phyloP scores from a whole-genome alignment of 306 rosid species.

The Lagenaria siceraria region DNA sequence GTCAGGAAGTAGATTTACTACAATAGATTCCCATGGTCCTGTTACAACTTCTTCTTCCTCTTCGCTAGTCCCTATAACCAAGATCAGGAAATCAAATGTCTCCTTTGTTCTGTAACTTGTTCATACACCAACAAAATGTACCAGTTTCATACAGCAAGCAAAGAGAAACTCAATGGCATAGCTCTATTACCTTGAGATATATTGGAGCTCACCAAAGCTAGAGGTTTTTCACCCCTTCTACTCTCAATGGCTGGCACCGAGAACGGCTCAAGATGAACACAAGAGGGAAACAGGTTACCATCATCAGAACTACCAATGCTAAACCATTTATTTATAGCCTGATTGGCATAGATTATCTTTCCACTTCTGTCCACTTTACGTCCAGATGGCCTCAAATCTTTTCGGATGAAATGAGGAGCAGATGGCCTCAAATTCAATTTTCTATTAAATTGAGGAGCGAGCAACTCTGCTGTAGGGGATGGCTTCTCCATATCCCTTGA shows the following conservation, averaged over 20 bases:
- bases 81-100: background rate
- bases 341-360: constrained; percentile 7
- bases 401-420: background rate
- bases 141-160: background rate
- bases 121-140: background rate
- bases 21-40: constrained; percentile 18
- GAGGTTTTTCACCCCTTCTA: constrained; percentile 13
- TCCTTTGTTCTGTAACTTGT: no score
- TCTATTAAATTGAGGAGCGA: constrained; percentile 16
- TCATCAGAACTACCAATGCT: constrained; percentile 18
- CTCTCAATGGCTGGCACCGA: constrained; percentile 3
- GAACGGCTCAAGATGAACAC: constrained; percentile 16
- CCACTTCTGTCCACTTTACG: background rate
- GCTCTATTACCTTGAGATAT: constrained; percentile 10
- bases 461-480: constrained; percentile 22
- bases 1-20: constrained; percentile 19
- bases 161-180: background rate
- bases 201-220: constrained; percentile 10
- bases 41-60: background rate
- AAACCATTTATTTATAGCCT: constrained; percentile 16
- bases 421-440: background rate
- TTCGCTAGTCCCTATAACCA: constrained; percentile 3
- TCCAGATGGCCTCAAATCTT: background rate
- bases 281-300: constrained; percentile 11
- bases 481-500: constrained; percentile 11